Conservation (phyloP, 83 land plant genomes). For the Thuja plicata region DNA sequence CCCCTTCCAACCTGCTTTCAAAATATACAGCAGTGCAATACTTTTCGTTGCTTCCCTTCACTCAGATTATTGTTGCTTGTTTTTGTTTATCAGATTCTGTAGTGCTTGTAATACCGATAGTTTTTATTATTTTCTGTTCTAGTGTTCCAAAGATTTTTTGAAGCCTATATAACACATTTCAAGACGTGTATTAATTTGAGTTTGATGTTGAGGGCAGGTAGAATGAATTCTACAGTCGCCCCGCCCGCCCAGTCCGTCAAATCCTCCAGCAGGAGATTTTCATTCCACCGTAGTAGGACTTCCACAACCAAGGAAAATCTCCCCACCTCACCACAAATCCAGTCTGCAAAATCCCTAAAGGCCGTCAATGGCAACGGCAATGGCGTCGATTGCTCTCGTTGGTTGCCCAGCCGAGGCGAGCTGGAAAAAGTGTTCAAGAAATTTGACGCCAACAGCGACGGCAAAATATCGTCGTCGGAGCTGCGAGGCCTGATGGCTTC, state of each 20-base stretch:
- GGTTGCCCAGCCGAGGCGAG: slow-evolving; percentile 34
- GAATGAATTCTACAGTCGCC: background rate
- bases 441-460: slow-evolving; percentile 60
- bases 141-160: no score
- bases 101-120: no score
- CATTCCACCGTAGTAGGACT: background rate
- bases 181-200: background rate
- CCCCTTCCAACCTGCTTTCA: no score
- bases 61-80: no score
- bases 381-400: background rate
- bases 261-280: background rate
- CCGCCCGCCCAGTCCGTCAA: background rate
- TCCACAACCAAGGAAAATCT: background rate
- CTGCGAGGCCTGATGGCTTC: slow-evolving; percentile 36
- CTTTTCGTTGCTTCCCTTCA: no score
- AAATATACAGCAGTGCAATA: no score
- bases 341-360: background rate
- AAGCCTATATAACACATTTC: no score
- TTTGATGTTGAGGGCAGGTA: background rate
- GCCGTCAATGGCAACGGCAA: background rate
- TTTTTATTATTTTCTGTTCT: no score
- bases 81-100: no score
- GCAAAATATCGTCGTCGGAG: slow-evolving; percentile 59
- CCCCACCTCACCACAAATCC: background rate
- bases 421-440: slow-evolving; percentile 50